Base-by-base conservation (phyloP, 2,329 filamentous ascomycete species). In the Colletotrichum truncatum region DNA sequence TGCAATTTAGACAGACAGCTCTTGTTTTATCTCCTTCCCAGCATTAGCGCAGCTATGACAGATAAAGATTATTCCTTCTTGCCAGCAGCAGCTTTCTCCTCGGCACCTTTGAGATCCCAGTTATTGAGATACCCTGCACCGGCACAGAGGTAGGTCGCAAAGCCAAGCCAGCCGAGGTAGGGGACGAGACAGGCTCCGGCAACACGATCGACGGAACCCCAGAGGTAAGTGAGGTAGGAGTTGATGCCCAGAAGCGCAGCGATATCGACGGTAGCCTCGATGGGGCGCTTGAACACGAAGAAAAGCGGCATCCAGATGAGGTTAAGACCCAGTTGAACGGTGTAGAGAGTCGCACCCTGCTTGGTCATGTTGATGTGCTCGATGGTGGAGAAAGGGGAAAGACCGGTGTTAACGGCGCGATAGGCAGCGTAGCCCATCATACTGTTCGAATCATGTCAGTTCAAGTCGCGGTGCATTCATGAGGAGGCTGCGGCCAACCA, bases 281-380 rank as follows among this genome's bases (percentile, higher is more conserved):
- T 84, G 1, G 94, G 93, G 14, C 88, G 87, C 69, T 90, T 89
- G 53, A 91, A 74, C n/a, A 87, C 85, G 75, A 97, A 98, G 85
- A 98, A 98, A 10, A 98, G 85, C 11, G 95, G 95, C 87, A 94
- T 98, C 93, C 93, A 98, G 57, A 91, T 78, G 28, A 97, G 82
- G 76, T 98, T 98, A 54, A 98, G 84, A 10, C 86, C 92, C 6
- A 98, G 89, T 79, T 98, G 94, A 65, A 94, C 83, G 2, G 92
- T 92, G 82, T 97, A 98, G 28, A 98, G 85, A 0, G 91, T 93
- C 63, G 93, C 90, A 70, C 90, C 91, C 69, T 89, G 84, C 75
- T 87, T 87, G 55, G 91, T 88, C 57, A 87, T 79, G 34, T 81
- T 77, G 49, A 87, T 83, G n/a, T 85, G 87, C 38, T 80, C 76